Evolutionary conservation across 805 yeast species (phyloP), one percentile per base, ranked within the genome.

Genomic region (Saccharomycopsis amapae): DNA sequence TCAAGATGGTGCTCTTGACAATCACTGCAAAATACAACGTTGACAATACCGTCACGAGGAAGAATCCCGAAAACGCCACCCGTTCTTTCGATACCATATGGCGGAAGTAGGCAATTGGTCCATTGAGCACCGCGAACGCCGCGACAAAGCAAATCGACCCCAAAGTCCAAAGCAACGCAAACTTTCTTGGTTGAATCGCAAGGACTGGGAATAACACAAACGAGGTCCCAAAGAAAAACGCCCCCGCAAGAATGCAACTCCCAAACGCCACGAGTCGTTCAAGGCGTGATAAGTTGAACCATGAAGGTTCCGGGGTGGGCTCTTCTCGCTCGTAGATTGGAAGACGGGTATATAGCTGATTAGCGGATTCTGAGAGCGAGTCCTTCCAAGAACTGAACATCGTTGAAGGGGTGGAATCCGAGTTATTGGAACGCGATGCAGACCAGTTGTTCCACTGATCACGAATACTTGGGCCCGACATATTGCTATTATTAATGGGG

Each of bases 61-160:
- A 93, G 34, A 88, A 79, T 6, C 74, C 54, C 0, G 96, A 80
- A 61, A 93, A 93, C 38, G 88, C 80, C 36, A 90, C 67, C 53
- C 98, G 73, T 42, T 79, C 84, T 34, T 75, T 73, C 2, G 96
- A 82, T 3, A 83, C 62, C 53, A 93, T 70, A 61, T 93, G 97
- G 42, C 70, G 69, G 39, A 78, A 53, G 60, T 89, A 93, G 28
- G 82, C 81, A n/a, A 79, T 71, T 0, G 97, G 97, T 0, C 98
- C 98, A 67, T 89, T 96, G 19, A 90, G 66, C n/a, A 87, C 77
- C 1, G 96, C 97, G 65, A 93, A 93, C 24, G 96, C 87, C 5
- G 86, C 61, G 19, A 93, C 87, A 64, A 93, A 90, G 35, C 93
- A 63, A 12, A 93, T 58, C 1, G 95, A 84, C 0, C 97, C 98